Evolutionary conservation across 2,329 filamentous ascomycete genomes (phyloP).

Genomic region (Trichocomaceae sp.): DNA sequence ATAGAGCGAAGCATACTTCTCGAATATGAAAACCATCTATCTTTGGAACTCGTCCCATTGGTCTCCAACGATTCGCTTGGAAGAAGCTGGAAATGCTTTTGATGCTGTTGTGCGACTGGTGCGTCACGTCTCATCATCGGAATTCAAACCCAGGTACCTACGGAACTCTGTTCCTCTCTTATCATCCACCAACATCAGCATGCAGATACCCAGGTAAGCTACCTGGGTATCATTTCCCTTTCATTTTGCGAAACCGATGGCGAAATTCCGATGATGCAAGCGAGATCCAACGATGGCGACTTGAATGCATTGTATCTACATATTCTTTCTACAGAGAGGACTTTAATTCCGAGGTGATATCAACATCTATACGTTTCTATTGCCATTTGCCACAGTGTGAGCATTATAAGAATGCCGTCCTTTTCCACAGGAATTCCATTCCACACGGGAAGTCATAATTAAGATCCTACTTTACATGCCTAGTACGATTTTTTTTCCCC

Average conservation of each 20-base stretch:
- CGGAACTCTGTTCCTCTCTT: constrained; percentile 8
- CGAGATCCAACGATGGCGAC: not conserved
- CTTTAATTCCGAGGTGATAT: constrained; percentile 2
- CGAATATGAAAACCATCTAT: not conserved
- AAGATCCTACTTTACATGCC: not conserved
- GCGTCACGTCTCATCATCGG: not conserved
- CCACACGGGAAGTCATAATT: not conserved
- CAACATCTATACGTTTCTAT: not conserved
- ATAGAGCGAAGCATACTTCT: not conserved
- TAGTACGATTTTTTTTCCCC: not conserved
- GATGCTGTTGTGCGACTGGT: not conserved
- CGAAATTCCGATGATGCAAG: constrained; percentile 3
- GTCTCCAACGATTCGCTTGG: not conserved
- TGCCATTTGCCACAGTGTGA: not conserved
- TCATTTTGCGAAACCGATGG: not conserved
- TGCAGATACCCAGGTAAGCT: not conserved
- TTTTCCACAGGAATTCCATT: not conserved
- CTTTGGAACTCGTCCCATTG: not conserved
- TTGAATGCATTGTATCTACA: not conserved
- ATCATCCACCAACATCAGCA: not conserved
- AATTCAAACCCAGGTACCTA: constrained; percentile 1
- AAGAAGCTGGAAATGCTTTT: not conserved
- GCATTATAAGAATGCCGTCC: not conserved
- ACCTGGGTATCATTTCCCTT: not conserved
- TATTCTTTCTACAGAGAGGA: not conserved